Conservation (phyloP, 371 early-diverging fungal genomes). For the Circinella minor region DNA sequence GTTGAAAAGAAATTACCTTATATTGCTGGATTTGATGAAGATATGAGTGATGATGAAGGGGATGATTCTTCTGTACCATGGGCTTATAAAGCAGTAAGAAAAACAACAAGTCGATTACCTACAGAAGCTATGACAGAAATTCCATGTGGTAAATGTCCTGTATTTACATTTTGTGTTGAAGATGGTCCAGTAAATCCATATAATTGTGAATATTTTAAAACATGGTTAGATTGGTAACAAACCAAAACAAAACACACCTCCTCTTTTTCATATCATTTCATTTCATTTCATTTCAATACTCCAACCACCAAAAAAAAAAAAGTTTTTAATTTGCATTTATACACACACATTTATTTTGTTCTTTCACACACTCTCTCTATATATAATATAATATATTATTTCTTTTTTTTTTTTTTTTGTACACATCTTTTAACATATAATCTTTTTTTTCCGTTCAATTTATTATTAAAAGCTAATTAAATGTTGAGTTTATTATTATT, state of each 20-base stretch:
- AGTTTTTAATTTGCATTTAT: too few relatives aligned
- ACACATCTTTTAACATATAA: too few relatives aligned
- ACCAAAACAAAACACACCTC: neutral
- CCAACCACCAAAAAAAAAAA: neutral
- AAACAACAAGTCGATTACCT: conserved; percentile 48
- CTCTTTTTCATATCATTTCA: too few relatives aligned
- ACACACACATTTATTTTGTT: too few relatives aligned
- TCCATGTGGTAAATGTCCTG: conserved; percentile 89
- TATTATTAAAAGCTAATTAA: too few relatives aligned
- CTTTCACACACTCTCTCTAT: too few relatives aligned
- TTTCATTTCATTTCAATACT: neutral
- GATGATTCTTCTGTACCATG: conserved; percentile 54
- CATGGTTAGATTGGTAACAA: conserved; percentile 69
- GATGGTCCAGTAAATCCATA: conserved; percentile 78
- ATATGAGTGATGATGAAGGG: conserved; percentile 61
- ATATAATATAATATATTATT: too few relatives aligned
- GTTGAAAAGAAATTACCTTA: conserved; percentile 70
- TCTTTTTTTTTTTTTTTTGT: too few relatives aligned
- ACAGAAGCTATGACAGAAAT: conserved; percentile 70
- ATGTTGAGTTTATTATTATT: too few relatives aligned
- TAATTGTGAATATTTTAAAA: conserved; percentile 77
- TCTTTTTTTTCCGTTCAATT: too few relatives aligned
- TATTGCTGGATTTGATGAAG: conserved; percentile 51
- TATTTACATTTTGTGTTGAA: conserved; percentile 69
- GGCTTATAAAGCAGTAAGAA: conserved; percentile 78